Base-by-base conservation (phyloP, 1,284 basidiomycete species). In the Melampsora americana region DNA sequence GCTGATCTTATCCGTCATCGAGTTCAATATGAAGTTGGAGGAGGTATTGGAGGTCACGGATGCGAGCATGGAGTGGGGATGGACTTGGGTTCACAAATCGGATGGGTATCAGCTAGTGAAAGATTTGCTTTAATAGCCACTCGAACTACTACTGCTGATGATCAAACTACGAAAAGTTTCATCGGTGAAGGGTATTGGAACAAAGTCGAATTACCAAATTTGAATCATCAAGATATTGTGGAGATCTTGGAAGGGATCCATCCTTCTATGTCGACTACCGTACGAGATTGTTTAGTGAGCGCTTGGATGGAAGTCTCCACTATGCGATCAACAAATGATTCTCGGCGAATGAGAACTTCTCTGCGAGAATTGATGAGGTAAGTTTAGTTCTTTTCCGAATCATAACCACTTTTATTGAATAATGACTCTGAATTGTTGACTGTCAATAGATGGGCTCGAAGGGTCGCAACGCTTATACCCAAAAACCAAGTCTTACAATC, bases 351-450 rank as follows among this genome's bases (percentile, higher is more conserved):
- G 20, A 26, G 30, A 32, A 64, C 39, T 66, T 68, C 46, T 28
- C 48, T 74, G 48, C 46, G 39, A 32, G 69, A 64, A 48, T 65
- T 71, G n/a, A 61, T 67, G 44, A 71, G 64, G 69, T 74, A 35
- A 42, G 62, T 42, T 66, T 53, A n/a, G 28, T 53, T 64, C 32
- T 35, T 44, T 26, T 3, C 32, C 86, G 92, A 60, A 92, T 42
- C 86, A 81, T 18, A 77, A 79, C 0, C 69, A 85, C 85, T 0
- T 97, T 95, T 84, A 89, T 91, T 79, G 92, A 91, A 1, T 87
- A 89, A 4, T 90, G 92, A 82, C 91, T 92, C 80, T 93, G 92
- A 80, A 84, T 86, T 61, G 91, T 94, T 78, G 84, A 93, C n/a
- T 78, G 85, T 16, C 81, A 95, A 18, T 82, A 85, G 1, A 83